Percentiles rank a stretch among this genome's conserved stretches.
phyloP scores from a whole-genome alignment of 768 basidiomycete species.

The Termitomyces sp. region DNA sequence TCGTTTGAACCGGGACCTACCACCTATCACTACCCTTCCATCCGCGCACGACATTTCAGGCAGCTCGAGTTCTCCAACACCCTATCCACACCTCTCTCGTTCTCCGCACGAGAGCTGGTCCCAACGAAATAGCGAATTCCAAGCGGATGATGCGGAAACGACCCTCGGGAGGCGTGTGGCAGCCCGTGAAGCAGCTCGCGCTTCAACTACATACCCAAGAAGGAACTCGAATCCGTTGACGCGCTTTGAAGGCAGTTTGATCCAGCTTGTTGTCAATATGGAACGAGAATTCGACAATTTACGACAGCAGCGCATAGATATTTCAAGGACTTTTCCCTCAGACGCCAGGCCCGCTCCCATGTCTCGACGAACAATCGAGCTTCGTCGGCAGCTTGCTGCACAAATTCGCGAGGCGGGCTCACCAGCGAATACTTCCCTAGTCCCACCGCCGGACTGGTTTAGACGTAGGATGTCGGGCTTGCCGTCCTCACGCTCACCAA shows the following conservation, averaged over 20 bases:
- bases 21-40: neutral
- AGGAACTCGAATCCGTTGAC: conserved; percentile 7
- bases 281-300: conserved; percentile 21
- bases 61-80: neutral
- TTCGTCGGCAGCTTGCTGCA: neutral
- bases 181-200: conserved; percentile 28
- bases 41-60: neutral
- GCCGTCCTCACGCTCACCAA: conserved; percentile 14
- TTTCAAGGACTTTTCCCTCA: neutral
- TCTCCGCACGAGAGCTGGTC: conserved; percentile 20
- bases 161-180: conserved; percentile 34
- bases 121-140: conserved; percentile 17
- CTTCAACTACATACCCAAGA: conserved; percentile 6
- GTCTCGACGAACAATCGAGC: neutral
- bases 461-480: conserved; percentile 17
- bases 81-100: conserved; percentile 14
- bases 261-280: conserved; percentile 12
- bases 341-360: neutral
- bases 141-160: conserved; percentile 30
- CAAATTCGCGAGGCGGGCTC: neutral
- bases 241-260: conserved; percentile 6
- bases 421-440: neutral
- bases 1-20: neutral
- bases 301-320: conserved; percentile 18
- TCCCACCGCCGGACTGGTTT: conserved; percentile 13